These are phyloP conservation scores for Silene latifolia DNA, from an alignment of 148 eudicot genomes.

Conservation along the genomic window DNA sequence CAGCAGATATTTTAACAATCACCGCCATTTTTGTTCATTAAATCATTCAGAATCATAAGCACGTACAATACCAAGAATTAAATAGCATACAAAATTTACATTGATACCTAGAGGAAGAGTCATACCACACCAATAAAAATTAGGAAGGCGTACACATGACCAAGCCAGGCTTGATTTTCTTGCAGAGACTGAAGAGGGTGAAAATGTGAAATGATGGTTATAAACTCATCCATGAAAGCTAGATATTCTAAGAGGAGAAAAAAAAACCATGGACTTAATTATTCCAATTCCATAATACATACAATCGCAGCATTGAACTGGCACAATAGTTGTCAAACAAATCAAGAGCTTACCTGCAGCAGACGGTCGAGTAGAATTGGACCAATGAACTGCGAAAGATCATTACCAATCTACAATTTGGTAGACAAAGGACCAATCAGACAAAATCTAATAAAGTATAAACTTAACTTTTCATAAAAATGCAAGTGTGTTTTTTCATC, in stretches of 20 bases:
- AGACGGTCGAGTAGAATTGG: constrained; percentile 45
- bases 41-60: not conserved
- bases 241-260: not conserved
- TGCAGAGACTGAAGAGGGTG: constrained; percentile 11
- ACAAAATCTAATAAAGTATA: too few relatives aligned
- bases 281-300: not conserved
- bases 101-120: constrained; percentile 4
- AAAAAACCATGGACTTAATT: not conserved
- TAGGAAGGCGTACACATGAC: constrained; percentile 18
- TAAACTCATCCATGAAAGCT: not conserved
- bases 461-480: not conserved
- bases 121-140: constrained; percentile 19
- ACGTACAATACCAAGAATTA: not conserved
- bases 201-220: constrained; percentile 1
- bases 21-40: not conserved
- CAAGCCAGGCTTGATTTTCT: constrained; percentile 22
- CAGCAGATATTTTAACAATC: not conserved
- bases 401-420: constrained; percentile 52
- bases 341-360: constrained; percentile 37
- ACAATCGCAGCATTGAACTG: not conserved
- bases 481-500: not conserved
- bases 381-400: constrained; percentile 59
- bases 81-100: not conserved
- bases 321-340: not conserved
- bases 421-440: constrained; percentile 3